Conservation (phyloP, 2,329 filamentous ascomycete genomes). For the Colletotrichum euphorbiae region DNA sequence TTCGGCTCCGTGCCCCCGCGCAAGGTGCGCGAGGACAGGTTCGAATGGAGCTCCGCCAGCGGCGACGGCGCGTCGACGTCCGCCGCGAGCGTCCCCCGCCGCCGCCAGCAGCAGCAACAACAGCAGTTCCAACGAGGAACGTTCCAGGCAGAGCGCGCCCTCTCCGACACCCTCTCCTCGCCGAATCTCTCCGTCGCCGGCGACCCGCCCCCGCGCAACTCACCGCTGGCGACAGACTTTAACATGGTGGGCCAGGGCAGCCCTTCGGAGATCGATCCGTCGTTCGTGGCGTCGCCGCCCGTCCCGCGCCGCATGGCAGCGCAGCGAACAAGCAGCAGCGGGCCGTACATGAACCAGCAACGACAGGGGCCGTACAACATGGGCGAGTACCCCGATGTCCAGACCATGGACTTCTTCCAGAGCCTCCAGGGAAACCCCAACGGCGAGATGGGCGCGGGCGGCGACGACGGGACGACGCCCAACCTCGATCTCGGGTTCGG, state of each 20-base stretch:
- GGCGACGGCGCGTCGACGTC: constrained; percentile 44
- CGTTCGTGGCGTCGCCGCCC: constrained; percentile 59
- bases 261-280: constrained; percentile 53
- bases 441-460: constrained; percentile 40
- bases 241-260: constrained; percentile 50
- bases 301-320: constrained; percentile 51
- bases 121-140: constrained; percentile 41
- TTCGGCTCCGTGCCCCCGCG: constrained; percentile 64
- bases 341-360: constrained; percentile 49
- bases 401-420: constrained; percentile 67
- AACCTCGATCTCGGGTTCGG: constrained; percentile 75
- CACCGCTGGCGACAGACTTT: constrained; percentile 55
- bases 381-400: constrained; percentile 60
- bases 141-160: constrained; percentile 50
- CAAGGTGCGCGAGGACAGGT: constrained; percentile 34
- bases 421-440: constrained; percentile 51
- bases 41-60: constrained; percentile 47
- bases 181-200: constrained; percentile 53
- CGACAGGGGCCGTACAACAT: constrained; percentile 47
- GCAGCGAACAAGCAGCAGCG: constrained; percentile 47
- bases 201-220: constrained; percentile 53
- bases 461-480: constrained; percentile 54
- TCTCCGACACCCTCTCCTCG: constrained; percentile 56
- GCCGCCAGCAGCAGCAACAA: constrained; percentile 42
- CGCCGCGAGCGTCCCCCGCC: constrained; percentile 41